Percentiles rank a stretch among this genome's conserved stretches.
These are phyloP conservation scores for Clavispora fructus DNA, from an alignment of 805 yeast genomes.

Conservation along the genomic window DNA sequence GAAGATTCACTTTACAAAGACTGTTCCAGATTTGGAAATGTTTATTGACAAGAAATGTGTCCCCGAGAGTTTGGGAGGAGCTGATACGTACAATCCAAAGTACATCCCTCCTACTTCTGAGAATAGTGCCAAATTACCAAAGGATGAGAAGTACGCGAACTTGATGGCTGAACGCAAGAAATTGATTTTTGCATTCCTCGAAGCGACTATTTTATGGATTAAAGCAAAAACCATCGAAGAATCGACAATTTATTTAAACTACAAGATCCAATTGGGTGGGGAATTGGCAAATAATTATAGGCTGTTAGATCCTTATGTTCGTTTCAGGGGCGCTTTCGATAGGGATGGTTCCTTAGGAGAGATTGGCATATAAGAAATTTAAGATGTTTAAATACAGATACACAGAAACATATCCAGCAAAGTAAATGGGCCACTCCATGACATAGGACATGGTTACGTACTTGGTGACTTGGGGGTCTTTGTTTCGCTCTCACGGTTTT, in stretches of 20 bases:
- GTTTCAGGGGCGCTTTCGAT: constrained; percentile 14
- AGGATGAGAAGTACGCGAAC: constrained; percentile 39
- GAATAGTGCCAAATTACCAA: constrained; percentile 31
- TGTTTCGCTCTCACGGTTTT: too few relatives aligned
- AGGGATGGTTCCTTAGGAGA: constrained; percentile 12
- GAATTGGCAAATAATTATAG: constrained; percentile 60
- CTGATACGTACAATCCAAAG: constrained; percentile 50
- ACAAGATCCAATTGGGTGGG: constrained; percentile 49
- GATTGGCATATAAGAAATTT: constrained; percentile 3
- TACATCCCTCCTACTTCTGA: constrained; percentile 63
- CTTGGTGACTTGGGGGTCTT: too few relatives aligned
- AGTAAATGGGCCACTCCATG: too few relatives aligned
- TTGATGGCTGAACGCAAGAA: constrained; percentile 50
- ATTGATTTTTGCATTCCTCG: constrained; percentile 49
- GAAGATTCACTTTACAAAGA: constrained; percentile 79
- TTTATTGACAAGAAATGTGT: constrained; percentile 55
- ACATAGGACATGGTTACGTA: too few relatives aligned
- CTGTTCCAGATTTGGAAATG: constrained; percentile 58
- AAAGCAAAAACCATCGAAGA: constrained; percentile 52
- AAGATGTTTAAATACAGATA: too few relatives aligned
- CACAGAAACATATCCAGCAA: too few relatives aligned
- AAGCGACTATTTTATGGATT: constrained; percentile 75
- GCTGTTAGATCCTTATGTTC: constrained; percentile 39
- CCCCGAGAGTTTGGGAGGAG: constrained; percentile 74
- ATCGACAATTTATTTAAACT: constrained; percentile 43